Base-by-base conservation (phyloP, 495 filamentous ascomycete genomes). In the Hypoxylon lienhwacheense region DNA sequence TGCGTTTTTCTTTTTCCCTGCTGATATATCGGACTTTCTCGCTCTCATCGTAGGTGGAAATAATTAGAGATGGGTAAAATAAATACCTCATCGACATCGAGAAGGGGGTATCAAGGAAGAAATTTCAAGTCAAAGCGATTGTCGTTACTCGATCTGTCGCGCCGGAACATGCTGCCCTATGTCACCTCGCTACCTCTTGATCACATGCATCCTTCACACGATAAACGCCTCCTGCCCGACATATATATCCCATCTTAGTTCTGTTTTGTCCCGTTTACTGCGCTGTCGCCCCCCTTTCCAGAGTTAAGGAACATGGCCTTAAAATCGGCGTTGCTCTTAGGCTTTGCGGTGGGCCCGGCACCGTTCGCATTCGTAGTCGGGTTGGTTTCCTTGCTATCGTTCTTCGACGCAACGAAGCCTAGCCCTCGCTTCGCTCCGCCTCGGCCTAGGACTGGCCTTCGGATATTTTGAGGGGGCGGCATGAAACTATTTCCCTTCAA, bases 311-410 rank as follows among this genome's bases (percentile, higher is more conserved):
- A 84, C 84, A 96, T 81, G 28, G 80, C 82, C 63, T 85, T 88
- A 71, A 96, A 96, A 73, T 95, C 90, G 40, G 85, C 86, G 73
- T 97, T 96, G 66, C 80, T 91, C 79, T 91, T 92, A 47, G 68
- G 76, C 42, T 64, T 68, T 46, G 67, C 68, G 15, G 35, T 58
- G 7, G 52, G 40, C 5, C 61, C 69, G 15, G 50, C 55, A 43
- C 61, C 65, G 16, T 56, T 57, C 15, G 20, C 8, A 11, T 39
- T 24, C 7, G 34, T 5, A 3, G 32, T n/a, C 21, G 36, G 25
- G 11, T 47, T 29, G n/a, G 49, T 28, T 63, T 63, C 48, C 57
- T 70, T 47, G 70, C 66, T 64, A 65, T 53, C 52, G 57, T 64
- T 59, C 61, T 68, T 59, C 37, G 61, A 32, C 44, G 48, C 56